Base-by-base conservation (phyloP, 2,329 filamentous ascomycete genomes). In the Curvularia verruculosa region DNA sequence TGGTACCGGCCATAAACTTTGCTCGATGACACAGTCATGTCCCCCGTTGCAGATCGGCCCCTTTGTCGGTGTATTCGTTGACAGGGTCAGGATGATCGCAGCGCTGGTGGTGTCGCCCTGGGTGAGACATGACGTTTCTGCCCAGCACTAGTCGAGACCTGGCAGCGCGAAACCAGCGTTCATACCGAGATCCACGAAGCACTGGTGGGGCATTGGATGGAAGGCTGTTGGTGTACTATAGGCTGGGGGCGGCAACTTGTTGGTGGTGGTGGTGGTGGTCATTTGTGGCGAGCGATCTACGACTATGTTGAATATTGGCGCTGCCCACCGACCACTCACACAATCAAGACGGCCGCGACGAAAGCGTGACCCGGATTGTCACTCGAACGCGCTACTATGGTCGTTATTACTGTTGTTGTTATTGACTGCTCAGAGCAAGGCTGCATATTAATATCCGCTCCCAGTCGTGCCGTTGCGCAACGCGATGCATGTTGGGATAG, bases 1-100 rank as follows among this genome's bases (percentile, higher is more conserved):
- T 60, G 48, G 51, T 54, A 56, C 62, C 60, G 60, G 58, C 45
- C 62, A 58, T 49, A 26, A 45, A 56, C 43, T 54, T 63, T 48
- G 53, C 54, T 49, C 47, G 24, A 58, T 40, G 40, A 19, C 19
- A 19, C 34, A 36, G 28, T 28, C 6, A 8, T 13, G 15, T 46
- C 34, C 49, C n/a, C 48, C 6, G 47, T 55, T 31, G 47, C 31
- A 45, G 47, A 51, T 41, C 21, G 43, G 36, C 23, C 18, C 36
- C 49, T 23, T n/a, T 43, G 37, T 52, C 41, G 36, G 54, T 36
- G 26, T 19, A 51, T 41, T 55, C 40, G n/a, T 40, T 40, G 52
- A 51, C 49, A 51, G 40, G 39, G 21, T 24, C n/a, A 48, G 15
- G 31, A 12, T 8, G 4, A 24, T 19, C 13, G 13, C 31, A 26